Conservation (phyloP, 768 basidiomycete species). For the Neoboletus brunneissimus region DNA sequence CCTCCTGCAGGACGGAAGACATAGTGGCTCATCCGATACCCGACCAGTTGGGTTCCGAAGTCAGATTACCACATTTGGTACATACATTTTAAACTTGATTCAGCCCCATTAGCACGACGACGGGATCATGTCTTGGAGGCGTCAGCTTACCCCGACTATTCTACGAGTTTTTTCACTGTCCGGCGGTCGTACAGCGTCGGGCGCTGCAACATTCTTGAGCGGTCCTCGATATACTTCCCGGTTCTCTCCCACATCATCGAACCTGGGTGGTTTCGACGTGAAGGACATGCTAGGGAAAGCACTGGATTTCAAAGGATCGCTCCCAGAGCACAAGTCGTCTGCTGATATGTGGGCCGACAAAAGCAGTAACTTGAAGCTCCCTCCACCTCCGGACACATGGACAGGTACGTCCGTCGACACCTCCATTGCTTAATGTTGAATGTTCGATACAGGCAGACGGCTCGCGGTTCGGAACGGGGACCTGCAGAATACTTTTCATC, state of each 20-base stretch:
- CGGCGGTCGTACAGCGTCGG: not conserved
- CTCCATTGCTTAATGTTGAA: slow-evolving; percentile 4
- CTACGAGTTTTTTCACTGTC: slow-evolving; percentile 12
- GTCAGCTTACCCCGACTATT: slow-evolving; percentile 11
- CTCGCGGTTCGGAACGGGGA: slow-evolving; percentile 44
- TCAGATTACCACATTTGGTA: slow-evolving; percentile 14
- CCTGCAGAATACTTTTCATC: slow-evolving; percentile 46
- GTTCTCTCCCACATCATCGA: slow-evolving; percentile 5
- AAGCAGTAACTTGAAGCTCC: slow-evolving; percentile 19
- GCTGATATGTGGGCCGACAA: slow-evolving; percentile 39
- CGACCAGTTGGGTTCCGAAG: slow-evolving; percentile 24
- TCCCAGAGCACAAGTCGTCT: slow-evolving; percentile 22
- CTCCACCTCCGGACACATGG: slow-evolving; percentile 50
- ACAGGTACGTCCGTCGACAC: slow-evolving; percentile 36
- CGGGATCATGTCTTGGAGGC: slow-evolving; percentile 21
- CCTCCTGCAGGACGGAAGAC: slow-evolving; percentile 71
- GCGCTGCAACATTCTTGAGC: not conserved
- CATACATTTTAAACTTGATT: slow-evolving; percentile 8
- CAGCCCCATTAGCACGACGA: not conserved
- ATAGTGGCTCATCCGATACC: slow-evolving; percentile 38
- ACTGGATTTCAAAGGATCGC: slow-evolving; percentile 12
- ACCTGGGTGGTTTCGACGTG: slow-evolving; percentile 4
- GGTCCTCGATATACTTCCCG: slow-evolving; percentile 11
- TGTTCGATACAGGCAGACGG: slow-evolving; percentile 52
- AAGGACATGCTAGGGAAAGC: slow-evolving; percentile 14